A percentile compares a stretch with the other conserved stretches of the same genome.
These are phyloP conservation scores for Luzula sylvatica DNA, from an alignment of 176 grass and related monocot species.

Conservation along the genomic window DNA sequence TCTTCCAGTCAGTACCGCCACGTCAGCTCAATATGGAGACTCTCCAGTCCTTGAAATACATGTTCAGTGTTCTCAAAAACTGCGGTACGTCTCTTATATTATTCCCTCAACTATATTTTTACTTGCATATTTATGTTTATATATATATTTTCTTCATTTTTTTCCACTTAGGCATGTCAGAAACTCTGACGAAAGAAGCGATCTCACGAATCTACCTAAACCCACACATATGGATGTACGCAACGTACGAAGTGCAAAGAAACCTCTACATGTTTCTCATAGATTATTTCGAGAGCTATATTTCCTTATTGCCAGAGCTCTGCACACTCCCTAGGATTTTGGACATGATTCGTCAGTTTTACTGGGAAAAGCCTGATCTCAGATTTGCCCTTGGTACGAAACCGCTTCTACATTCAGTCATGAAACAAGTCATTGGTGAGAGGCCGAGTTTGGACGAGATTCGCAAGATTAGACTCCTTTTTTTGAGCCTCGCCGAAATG, in stretches of 20 bases:
- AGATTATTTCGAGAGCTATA: slow-evolving; percentile 77
- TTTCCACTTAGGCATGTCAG: slow-evolving; percentile 61
- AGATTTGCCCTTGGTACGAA: slow-evolving; percentile 45
- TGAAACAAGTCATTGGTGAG: slow-evolving; percentile 55
- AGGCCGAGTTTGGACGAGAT: slow-evolving; percentile 67
- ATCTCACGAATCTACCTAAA: slow-evolving; percentile 80
- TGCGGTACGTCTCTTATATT: slow-evolving; percentile 35
- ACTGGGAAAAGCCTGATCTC: slow-evolving; percentile 63
- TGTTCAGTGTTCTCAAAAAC: slow-evolving; percentile 71
- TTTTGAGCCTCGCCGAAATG: slow-evolving; percentile 96
- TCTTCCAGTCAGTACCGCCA: slow-evolving; percentile 77
- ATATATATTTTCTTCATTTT: neutral
- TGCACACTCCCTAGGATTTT: slow-evolving; percentile 77
- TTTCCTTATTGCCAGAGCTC: slow-evolving; percentile 44
- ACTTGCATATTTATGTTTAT: neutral
- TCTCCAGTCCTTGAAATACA: slow-evolving; percentile 67
- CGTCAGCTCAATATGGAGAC: slow-evolving; percentile 69
- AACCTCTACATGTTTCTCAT: slow-evolving; percentile 84
- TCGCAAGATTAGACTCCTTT: slow-evolving; percentile 72
- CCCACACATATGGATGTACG: slow-evolving; percentile 84
- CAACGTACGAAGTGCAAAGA: slow-evolving; percentile 75
- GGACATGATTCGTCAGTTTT: slow-evolving; percentile 61
- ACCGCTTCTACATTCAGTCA: slow-evolving; percentile 49
- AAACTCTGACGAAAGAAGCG: slow-evolving; percentile 73
- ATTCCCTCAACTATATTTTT: neutral